Conservation (phyloP, 371 early-diverging fungal genomes). For the Conidiobolus coronatus region DNA sequence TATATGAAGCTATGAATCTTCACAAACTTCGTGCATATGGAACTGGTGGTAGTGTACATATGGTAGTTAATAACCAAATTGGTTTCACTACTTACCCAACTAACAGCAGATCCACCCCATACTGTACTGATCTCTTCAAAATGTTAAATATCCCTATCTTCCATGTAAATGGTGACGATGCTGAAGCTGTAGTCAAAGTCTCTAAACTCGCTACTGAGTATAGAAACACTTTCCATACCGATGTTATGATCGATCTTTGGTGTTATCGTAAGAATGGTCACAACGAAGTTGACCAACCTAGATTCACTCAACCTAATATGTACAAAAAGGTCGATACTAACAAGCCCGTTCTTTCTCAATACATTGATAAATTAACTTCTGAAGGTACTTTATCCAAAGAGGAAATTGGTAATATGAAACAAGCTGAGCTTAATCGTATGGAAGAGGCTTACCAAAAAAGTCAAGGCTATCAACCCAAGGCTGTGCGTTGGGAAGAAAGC, state of each 20-base stretch:
- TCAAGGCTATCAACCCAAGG: slow-evolving; percentile 23
- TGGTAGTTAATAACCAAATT: slow-evolving; percentile 93
- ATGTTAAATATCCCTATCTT: slow-evolving; percentile 85
- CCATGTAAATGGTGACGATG: slow-evolving; percentile 89
- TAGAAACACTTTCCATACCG: slow-evolving; percentile 74
- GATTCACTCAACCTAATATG: slow-evolving; percentile 91
- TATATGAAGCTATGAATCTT: slow-evolving; percentile 80
- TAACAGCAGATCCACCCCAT: slow-evolving; percentile 72
- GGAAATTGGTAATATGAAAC: slow-evolving; percentile 25
- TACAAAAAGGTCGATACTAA: slow-evolving; percentile 73
- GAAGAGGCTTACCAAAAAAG: slow-evolving; percentile 31
- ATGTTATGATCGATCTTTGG: slow-evolving; percentile 78
- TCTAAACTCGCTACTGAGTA: slow-evolving; percentile 70
- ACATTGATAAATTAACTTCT: slow-evolving; percentile 35
- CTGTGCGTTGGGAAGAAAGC: background rate
- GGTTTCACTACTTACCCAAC: slow-evolving; percentile 89
- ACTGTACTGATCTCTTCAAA: slow-evolving; percentile 85
- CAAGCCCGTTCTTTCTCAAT: slow-evolving; percentile 53
- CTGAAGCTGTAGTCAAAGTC: slow-evolving; percentile 79
- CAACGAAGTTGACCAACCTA: slow-evolving; percentile 93
- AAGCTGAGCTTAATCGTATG: slow-evolving; percentile 22
- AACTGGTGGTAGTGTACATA: slow-evolving; percentile 80
- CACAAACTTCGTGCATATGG: slow-evolving; percentile 82
- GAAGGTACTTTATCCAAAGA: slow-evolving; percentile 13
- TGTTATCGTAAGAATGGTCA: slow-evolving; percentile 91